Base-by-base conservation (phyloP, 2,329 filamentous ascomycete species). In the Colletotrichum lini region DNA sequence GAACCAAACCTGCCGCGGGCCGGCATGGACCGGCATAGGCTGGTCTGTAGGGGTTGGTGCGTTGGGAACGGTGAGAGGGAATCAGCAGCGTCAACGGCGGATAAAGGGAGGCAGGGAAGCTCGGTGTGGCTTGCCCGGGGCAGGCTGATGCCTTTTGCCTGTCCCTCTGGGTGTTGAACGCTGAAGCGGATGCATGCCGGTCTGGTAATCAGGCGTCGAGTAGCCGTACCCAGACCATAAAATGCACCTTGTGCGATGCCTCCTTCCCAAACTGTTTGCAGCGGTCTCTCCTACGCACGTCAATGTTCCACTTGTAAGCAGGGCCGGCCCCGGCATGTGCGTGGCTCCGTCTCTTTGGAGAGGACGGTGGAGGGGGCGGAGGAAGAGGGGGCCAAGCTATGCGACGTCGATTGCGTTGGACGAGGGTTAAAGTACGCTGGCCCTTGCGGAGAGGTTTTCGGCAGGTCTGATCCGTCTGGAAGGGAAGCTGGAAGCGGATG, bases 311-410 rank as follows among this genome's bases (percentile, higher is more conserved):
- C 60, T 42, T 58, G 60, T 30, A 67, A 67, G 52, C 66, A 64
- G 52, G 60, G 42, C 61, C 52, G 38, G 61, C 52, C 66, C 61
- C 30, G 35, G 60, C 16, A 52, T 50, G 38, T 44, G 42, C 60
- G 45, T 68, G 66, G 53, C 60, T 65, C 35, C 66, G 52, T 68
- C 44, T 65, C 60, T 57, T 13, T 65, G 66, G 60, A 58, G 66
- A 49, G 60, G 35, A 35, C 30, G 30, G 30, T 35, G 30, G 30
- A 35, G 30, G 30, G 30, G 8, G 7, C 30, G 8, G 30, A 30
- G 30, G 30, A 30, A 3, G 6, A 30, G 30, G 30, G 30, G 30
- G 30, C 30, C 60, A 52, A 35, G 60, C 35, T 52, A 64, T 64
- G 65, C 35, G 44, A 57, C 65, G 35, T 23, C 42, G 16, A 56